Evolutionary conservation across 371 early-diverging fungal genomes (phyloP).

Genomic region (Actinomortierella ambigua): DNA sequence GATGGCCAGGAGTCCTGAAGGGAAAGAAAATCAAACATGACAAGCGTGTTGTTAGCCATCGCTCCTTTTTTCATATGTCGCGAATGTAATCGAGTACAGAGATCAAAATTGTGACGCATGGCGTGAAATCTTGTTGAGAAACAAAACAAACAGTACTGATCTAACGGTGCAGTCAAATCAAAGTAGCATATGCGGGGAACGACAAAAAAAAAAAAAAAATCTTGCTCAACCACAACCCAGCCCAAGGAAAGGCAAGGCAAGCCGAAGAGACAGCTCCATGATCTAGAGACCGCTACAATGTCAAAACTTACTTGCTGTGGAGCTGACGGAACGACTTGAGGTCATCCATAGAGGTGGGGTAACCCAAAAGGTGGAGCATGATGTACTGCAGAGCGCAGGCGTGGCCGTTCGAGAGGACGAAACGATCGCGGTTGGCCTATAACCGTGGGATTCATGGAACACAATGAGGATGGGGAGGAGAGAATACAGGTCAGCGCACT

Average conservation of each 20-base stretch:
- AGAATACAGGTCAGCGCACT: background rate
- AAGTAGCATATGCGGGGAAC: too few relatives aligned
- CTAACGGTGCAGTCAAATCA: too few relatives aligned
- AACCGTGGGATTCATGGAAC: too few relatives aligned
- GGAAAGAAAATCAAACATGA: constrained; percentile 18
- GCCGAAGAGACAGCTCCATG: too few relatives aligned
- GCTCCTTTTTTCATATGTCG: too few relatives aligned
- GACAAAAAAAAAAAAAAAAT: background rate
- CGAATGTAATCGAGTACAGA: too few relatives aligned
- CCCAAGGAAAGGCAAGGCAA: too few relatives aligned
- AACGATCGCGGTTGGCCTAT: constrained; percentile 93
- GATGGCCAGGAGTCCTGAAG: constrained; percentile 92
- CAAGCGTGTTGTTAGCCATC: background rate
- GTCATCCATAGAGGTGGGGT: constrained; percentile 90
- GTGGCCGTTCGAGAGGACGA: constrained; percentile 99
- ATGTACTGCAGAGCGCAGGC: constrained; percentile 96
- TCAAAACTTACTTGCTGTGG: constrained; percentile 70
- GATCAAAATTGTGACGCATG: too few relatives aligned
- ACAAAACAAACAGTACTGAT: too few relatives aligned
- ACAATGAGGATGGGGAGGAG: too few relatives aligned
- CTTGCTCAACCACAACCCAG: background rate
- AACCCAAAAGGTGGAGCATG: constrained; percentile 90
- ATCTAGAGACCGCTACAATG: background rate
- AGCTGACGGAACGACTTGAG: constrained; percentile 94
- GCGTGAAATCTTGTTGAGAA: too few relatives aligned